Conservation (phyloP, 305 asterid genomes). For the Andrographis paniculata region DNA sequence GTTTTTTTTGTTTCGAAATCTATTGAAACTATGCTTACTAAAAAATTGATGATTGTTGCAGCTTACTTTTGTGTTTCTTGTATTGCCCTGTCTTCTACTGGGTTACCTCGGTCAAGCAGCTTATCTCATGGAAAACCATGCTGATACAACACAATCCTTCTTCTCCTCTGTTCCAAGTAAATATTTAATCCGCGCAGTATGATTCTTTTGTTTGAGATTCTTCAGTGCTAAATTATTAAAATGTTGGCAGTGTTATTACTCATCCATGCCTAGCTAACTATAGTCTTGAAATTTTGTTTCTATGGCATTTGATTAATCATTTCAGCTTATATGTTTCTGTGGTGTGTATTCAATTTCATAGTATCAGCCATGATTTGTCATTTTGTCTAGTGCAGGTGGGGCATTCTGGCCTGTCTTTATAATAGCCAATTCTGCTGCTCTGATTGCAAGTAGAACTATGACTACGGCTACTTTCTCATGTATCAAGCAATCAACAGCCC, state of each 20-base stretch:
- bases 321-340: not conserved
- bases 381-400: slow-evolving; percentile 58
- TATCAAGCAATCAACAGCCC: slow-evolving; percentile 88
- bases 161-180: slow-evolving; percentile 93
- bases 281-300: not conserved
- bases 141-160: slow-evolving; percentile 97
- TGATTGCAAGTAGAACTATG: slow-evolving; percentile 99
- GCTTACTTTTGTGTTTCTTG: slow-evolving; percentile 90
- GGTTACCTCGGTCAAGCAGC: slow-evolving; percentile 99
- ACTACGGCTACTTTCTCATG: slow-evolving; percentile 98
- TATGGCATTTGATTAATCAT: not conserved
- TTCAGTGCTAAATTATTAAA: not conserved
- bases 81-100: slow-evolving; percentile 95
- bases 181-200: not conserved
- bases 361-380: not conserved
- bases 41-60: slow-evolving; percentile 32
- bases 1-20: not conserved
- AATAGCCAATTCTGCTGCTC: slow-evolving; percentile 91
- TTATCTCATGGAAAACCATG: slow-evolving; percentile 92
- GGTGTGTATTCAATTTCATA: not conserved
- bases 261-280: not conserved
- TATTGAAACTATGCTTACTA: slow-evolving; percentile 20
- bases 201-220: not conserved
- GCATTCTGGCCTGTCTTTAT: slow-evolving; percentile 95
- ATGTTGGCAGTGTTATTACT: not conserved